A percentile compares a stretch with the other conserved stretches of the same genome.
phyloP scores from a whole-genome alignment of 139 green algal genomes.

The Chlamydomonas sp. region DNA sequence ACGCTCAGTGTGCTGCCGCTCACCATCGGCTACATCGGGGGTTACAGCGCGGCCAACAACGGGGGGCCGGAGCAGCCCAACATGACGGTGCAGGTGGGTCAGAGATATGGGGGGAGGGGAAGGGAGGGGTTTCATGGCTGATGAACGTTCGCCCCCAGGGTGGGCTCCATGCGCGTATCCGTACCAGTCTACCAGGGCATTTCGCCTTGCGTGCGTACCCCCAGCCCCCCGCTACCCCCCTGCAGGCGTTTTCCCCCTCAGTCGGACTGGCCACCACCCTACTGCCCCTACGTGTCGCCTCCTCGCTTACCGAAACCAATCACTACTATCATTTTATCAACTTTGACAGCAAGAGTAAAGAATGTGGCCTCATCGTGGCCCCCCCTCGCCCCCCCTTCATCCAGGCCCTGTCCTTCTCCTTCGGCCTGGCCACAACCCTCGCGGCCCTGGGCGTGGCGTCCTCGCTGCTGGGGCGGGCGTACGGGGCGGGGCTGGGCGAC shows the following conservation, averaged over 20 bases:
- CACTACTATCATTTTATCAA: background rate
- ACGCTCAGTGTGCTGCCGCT: slow-evolving; percentile 88
- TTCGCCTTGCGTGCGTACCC: too few relatives aligned
- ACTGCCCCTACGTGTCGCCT: too few relatives aligned
- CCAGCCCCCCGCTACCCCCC: too few relatives aligned
- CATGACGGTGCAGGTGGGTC: slow-evolving; percentile 1
- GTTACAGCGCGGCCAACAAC: slow-evolving; percentile 59
- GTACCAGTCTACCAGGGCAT: too few relatives aligned
- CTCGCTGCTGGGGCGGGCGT: slow-evolving; percentile 78
- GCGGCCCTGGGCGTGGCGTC: slow-evolving; percentile 83
- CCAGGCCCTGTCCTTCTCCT: slow-evolving; percentile 69
- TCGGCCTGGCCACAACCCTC: slow-evolving; percentile 91
- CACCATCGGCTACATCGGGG: slow-evolving; percentile 93
- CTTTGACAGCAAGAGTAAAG: background rate
- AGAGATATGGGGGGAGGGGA: background rate
- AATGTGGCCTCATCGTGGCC: background rate
- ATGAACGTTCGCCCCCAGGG: too few relatives aligned
- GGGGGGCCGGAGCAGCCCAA: background rate
- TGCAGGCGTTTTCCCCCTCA: too few relatives aligned
- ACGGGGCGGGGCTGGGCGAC: slow-evolving; percentile 62
- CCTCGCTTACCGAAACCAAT: too few relatives aligned
- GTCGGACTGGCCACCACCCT: too few relatives aligned
- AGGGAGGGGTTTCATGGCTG: background rate
- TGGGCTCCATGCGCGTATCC: too few relatives aligned
- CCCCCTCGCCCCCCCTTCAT: background rate